Percentiles rank a stretch among this genome's conserved stretches.
phyloP scores from a whole-genome alignment of 2,329 filamentous ascomycete species.

The Calonectria fujianensis region DNA sequence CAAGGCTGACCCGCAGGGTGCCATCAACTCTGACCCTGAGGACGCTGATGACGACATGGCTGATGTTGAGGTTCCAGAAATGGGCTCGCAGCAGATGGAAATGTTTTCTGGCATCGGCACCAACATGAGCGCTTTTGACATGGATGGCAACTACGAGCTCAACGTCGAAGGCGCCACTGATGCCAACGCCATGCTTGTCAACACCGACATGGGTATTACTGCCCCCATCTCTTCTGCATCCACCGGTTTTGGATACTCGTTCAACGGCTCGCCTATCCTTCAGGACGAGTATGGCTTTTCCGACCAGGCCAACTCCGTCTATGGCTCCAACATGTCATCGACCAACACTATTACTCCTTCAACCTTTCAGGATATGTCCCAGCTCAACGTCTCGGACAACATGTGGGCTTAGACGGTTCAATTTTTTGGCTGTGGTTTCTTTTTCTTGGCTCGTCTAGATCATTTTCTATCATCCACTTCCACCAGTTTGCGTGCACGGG shows the following conservation, averaged over 20 bases:
- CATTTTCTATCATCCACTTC: conserved; percentile 43
- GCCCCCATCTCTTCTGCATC: conserved; percentile 54
- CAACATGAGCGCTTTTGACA: conserved; percentile 49
- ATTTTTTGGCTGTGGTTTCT: conserved; percentile 16
- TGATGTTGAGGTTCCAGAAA: conserved; percentile 47
- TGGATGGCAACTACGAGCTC: conserved; percentile 51
- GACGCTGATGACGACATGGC: conserved; percentile 56
- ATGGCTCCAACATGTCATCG: conserved; percentile 54
- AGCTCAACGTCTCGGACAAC: conserved; percentile 49
- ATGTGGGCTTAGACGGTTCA: conserved; percentile 46
- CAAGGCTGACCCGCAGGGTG: conserved; percentile 62
- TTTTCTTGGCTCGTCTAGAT: conserved; percentile 42
- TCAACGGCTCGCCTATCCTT: conserved; percentile 52
- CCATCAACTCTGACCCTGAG: conserved; percentile 58
- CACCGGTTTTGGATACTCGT: conserved; percentile 50
- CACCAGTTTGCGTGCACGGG: conserved; percentile 42
- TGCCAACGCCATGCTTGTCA: conserved; percentile 46
- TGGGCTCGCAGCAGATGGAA: conserved; percentile 44
- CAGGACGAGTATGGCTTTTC: conserved; percentile 53
- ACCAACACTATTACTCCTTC: conserved; percentile 55
- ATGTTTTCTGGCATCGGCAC: conserved; percentile 52
- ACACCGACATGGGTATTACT: conserved; percentile 45
- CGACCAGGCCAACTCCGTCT: conserved; percentile 52
- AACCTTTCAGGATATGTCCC: conserved; percentile 53
- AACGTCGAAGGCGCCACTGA: conserved; percentile 47